Evolutionary conservation across 2,329 filamentous ascomycete genomes (phyloP).

Genomic region (Alternaria sp.): DNA sequence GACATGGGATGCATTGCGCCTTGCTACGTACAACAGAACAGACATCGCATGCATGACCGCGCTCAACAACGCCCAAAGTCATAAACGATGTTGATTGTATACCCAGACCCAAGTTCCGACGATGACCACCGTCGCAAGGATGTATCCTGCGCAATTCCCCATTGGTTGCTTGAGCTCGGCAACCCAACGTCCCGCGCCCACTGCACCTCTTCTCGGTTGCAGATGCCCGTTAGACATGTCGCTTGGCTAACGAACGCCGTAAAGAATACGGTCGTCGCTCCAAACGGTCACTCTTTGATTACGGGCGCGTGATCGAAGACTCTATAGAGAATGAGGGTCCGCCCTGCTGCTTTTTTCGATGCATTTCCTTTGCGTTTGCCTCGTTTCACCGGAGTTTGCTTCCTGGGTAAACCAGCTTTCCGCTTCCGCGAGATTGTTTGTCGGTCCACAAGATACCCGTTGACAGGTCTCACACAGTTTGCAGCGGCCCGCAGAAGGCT

Average conservation of each 20-base stretch:
- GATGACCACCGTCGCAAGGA: neutral
- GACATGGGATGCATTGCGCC: neutral
- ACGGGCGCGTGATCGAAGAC: neutral
- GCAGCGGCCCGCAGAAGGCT: slow-evolving; percentile 17
- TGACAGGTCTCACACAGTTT: slow-evolving; percentile 4
- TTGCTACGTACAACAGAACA: neutral
- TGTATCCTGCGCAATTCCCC: neutral
- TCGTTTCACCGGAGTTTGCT: too few species aligned
- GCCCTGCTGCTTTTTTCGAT: neutral
- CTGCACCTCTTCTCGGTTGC: slow-evolving; percentile 3
- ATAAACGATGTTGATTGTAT: slow-evolving; percentile 1
- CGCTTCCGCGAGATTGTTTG: neutral
- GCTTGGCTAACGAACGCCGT: neutral
- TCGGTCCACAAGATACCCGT: neutral
- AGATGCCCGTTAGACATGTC: slow-evolving; percentile 2
- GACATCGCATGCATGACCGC: neutral
- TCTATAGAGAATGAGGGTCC: neutral
- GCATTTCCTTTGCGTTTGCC: neutral
- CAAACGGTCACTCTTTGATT: neutral
- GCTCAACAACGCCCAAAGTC: neutral
- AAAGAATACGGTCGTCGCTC: neutral
- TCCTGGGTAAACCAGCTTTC: too few species aligned
- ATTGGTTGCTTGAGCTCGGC: slow-evolving; percentile 7
- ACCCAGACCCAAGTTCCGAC: neutral
- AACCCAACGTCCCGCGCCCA: slow-evolving; percentile 4